These are phyloP conservation scores for Debaryomyces tyrocola DNA, from an alignment of 805 yeast species.

Conservation along the genomic window DNA sequence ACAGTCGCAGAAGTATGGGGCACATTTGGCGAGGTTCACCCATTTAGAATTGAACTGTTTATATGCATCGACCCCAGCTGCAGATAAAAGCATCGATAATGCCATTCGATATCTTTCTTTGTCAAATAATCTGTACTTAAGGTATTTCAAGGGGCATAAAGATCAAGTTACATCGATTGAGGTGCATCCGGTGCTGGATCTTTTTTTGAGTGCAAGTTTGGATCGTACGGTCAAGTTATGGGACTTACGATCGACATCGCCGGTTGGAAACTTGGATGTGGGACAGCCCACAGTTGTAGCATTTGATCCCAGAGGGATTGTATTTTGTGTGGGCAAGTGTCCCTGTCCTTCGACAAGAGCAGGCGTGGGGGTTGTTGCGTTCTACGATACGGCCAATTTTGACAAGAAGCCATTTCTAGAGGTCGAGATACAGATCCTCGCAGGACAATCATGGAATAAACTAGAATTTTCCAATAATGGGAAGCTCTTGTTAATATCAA, in stretches of 20 bases:
- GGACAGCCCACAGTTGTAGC: slow-evolving; percentile 60
- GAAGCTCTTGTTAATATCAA: slow-evolving; percentile 57
- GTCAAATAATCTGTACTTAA: slow-evolving; percentile 72
- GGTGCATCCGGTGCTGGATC: slow-evolving; percentile 67
- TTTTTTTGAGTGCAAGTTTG: slow-evolving; percentile 63
- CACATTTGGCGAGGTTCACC: slow-evolving; percentile 81
- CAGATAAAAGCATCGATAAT: slow-evolving; percentile 52
- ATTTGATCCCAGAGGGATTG: slow-evolving; percentile 81
- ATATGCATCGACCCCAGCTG: slow-evolving; percentile 70
- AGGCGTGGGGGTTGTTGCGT: slow-evolving; percentile 28
- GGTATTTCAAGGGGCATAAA: slow-evolving; percentile 88
- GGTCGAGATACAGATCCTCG: slow-evolving; percentile 15
- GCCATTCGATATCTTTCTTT: slow-evolving; percentile 74
- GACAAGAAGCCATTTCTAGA: slow-evolving; percentile 56
- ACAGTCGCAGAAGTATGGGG: slow-evolving; percentile 88
- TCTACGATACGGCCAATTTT: slow-evolving; percentile 62
- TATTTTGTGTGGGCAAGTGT: slow-evolving; percentile 61
- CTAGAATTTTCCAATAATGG: slow-evolving; percentile 82
- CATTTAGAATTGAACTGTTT: slow-evolving; percentile 71
- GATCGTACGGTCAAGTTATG: slow-evolving; percentile 84
- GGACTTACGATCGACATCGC: slow-evolving; percentile 73
- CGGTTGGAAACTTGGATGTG: slow-evolving; percentile 58
- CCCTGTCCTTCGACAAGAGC: slow-evolving; percentile 19
- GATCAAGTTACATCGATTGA: slow-evolving; percentile 72
- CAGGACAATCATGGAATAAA: slow-evolving; percentile 51